Evolutionary conservation across 805 yeast genomes (phyloP).

Genomic region (Metschnikowia colocasiae): DNA sequence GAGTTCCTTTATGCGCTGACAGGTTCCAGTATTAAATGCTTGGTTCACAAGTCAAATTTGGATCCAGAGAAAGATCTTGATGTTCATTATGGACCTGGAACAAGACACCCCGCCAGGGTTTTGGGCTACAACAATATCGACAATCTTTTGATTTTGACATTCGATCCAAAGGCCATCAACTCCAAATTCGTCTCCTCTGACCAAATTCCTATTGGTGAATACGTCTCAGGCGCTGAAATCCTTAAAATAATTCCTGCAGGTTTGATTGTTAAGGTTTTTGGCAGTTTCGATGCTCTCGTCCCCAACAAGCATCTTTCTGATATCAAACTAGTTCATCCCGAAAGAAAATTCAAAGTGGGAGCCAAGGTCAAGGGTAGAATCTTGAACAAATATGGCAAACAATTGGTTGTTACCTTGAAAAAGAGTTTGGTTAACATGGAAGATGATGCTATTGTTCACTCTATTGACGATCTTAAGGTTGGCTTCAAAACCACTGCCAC

Average conservation of each 20-base stretch:
- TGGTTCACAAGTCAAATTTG: constrained; percentile 73
- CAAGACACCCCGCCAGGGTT: constrained; percentile 74
- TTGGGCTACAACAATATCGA: constrained; percentile 67
- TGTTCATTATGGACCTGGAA: constrained; percentile 55
- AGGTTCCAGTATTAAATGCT: constrained; percentile 57
- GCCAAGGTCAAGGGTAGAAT: constrained; percentile 75
- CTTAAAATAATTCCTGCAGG: constrained; percentile 62
- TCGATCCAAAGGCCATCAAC: constrained; percentile 61
- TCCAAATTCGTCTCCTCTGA: constrained; percentile 62
- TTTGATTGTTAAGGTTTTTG: constrained; percentile 60
- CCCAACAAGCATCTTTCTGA: constrained; percentile 79
- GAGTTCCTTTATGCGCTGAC: constrained; percentile 55
- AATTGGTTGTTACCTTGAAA: constrained; percentile 66
- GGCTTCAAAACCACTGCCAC: constrained; percentile 66
- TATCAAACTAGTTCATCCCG: constrained; percentile 79
- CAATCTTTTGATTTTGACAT: constrained; percentile 59
- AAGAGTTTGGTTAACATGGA: constrained; percentile 74
- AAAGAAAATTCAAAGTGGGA: constrained; percentile 85
- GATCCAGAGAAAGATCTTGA: constrained; percentile 45
- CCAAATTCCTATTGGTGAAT: constrained; percentile 76
- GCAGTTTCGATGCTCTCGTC: constrained; percentile 70
- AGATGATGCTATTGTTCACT: constrained; percentile 47
- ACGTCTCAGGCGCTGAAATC: constrained; percentile 50
- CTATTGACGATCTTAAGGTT: constrained; percentile 35
- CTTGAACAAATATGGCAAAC: constrained; percentile 46